Evolutionary conservation across 352 stramenopile genomes (phyloP).

Genomic region (Blastocystis sp.): DNA sequence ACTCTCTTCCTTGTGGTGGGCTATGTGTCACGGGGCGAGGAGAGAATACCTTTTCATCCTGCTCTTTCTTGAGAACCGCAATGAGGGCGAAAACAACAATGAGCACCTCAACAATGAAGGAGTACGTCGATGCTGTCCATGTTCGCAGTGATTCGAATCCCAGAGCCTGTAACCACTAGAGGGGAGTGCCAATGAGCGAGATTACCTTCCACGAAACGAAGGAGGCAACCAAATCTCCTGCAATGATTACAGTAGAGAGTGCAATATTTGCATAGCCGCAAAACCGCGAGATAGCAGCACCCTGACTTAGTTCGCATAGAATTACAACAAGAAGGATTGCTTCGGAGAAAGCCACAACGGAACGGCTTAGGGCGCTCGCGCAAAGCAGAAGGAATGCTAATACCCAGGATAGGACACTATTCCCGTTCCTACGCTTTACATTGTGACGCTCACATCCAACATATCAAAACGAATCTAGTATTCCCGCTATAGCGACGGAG

Average conservation of each 20-base stretch:
- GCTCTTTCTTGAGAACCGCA: background rate
- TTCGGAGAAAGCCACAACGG: constrained; percentile 15
- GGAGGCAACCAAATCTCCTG: constrained; percentile 23
- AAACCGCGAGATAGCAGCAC: background rate
- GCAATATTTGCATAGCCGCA: background rate
- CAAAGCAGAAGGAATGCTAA: background rate
- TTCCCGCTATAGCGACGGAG: background rate
- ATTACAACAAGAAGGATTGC: background rate
- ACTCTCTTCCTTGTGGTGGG: no score
- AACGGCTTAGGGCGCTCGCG: constrained; percentile 1
- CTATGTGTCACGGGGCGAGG: background rate
- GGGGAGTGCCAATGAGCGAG: background rate
- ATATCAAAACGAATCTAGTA: background rate
- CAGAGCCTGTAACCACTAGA: constrained; percentile 20
- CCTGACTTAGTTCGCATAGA: background rate
- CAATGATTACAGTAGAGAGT: background rate
- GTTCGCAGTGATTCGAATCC: constrained; percentile 14
- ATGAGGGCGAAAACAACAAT: background rate
- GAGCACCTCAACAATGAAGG: constrained; percentile 7
- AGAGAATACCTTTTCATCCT: background rate
- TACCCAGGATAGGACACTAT: background rate
- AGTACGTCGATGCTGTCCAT: background rate
- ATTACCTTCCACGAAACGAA: background rate
- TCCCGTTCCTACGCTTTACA: background rate
- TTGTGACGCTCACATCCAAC: background rate